These are phyloP conservation scores for Ocimum tenuiflorum DNA, from an alignment of 257 asterid species.

Conservation along the genomic window DNA sequence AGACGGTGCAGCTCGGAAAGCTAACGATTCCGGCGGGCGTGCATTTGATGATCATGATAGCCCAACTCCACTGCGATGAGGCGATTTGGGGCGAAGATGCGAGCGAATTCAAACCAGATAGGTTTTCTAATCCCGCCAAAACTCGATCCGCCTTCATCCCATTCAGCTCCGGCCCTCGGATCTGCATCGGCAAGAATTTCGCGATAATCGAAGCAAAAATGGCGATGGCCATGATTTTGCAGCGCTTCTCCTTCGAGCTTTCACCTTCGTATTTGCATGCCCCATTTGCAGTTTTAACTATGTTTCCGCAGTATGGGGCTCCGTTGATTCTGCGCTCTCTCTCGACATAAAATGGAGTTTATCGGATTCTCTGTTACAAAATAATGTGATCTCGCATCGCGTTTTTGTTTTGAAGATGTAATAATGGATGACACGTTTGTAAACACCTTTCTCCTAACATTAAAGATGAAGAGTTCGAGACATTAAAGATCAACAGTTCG, in stretches of 20 bases:
- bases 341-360: too few species aligned
- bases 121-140: slow-evolving; percentile 27
- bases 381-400: too few species aligned
- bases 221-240: slow-evolving; percentile 18
- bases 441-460: too few species aligned
- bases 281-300: slow-evolving; percentile 14
- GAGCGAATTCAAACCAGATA: slow-evolving; percentile 27
- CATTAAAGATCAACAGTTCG: too few species aligned
- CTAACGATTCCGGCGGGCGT: slow-evolving; percentile 17
- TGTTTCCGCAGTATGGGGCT: slow-evolving; percentile 31
- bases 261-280: slow-evolving; percentile 27
- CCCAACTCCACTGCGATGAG: slow-evolving; percentile 22
- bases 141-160: slow-evolving; percentile 22
- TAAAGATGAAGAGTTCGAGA: too few species aligned
- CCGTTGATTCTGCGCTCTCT: slow-evolving; percentile 6
- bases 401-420: too few species aligned
- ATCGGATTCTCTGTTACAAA: too few species aligned
- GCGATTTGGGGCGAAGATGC: slow-evolving; percentile 30
- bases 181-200: slow-evolving; percentile 26
- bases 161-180: slow-evolving; percentile 31
- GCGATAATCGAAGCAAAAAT: slow-evolving; percentile 25
- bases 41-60: slow-evolving; percentile 7
- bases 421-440: too few species aligned
- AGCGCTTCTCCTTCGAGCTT: slow-evolving; percentile 22
- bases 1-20: slow-evolving; percentile 16